phyloP scores from a whole-genome alignment of 257 asterid species.

The Solanum chilense region DNA sequence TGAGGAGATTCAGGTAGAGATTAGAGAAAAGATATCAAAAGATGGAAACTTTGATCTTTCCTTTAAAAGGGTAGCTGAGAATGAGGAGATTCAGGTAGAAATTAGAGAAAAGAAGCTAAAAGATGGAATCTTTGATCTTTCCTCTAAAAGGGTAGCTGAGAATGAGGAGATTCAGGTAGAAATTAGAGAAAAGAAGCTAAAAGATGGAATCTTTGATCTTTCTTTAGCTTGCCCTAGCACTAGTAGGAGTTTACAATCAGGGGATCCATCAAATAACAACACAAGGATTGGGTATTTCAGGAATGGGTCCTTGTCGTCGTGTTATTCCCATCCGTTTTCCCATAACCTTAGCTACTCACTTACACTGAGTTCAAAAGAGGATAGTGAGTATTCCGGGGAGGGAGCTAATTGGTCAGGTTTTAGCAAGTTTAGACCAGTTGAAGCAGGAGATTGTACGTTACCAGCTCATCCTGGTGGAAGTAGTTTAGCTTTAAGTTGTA shows the following conservation, averaged over 20 bases:
- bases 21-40: constrained; percentile 56
- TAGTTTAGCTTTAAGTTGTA: constrained; percentile 27
- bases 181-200: constrained; percentile 60
- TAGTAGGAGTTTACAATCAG: constrained; percentile 54
- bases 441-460: constrained; percentile 66
- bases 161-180: constrained; percentile 29
- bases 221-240: constrained; percentile 63
- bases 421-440: constrained; percentile 80
- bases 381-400: constrained; percentile 46
- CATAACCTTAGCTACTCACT: constrained; percentile 94
- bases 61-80: constrained; percentile 48
- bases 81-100: constrained; percentile 23
- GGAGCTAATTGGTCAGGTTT: constrained; percentile 89
- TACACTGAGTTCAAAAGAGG: constrained; percentile 62
- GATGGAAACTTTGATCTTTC: constrained; percentile 41
- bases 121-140: constrained; percentile 38
- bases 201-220: constrained; percentile 71
- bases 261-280: constrained; percentile 56
- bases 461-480: constrained; percentile 39
- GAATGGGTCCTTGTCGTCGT: constrained; percentile 58
- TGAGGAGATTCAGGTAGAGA: constrained; percentile 25
- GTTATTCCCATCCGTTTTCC: constrained; percentile 58
- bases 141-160: constrained; percentile 51
- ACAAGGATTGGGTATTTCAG: constrained; percentile 63
- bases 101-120: constrained; percentile 52